These are phyloP conservation scores for Scytalidium sp. DNA, from an alignment of 2,329 filamentous ascomycete genomes.

Conservation along the genomic window DNA sequence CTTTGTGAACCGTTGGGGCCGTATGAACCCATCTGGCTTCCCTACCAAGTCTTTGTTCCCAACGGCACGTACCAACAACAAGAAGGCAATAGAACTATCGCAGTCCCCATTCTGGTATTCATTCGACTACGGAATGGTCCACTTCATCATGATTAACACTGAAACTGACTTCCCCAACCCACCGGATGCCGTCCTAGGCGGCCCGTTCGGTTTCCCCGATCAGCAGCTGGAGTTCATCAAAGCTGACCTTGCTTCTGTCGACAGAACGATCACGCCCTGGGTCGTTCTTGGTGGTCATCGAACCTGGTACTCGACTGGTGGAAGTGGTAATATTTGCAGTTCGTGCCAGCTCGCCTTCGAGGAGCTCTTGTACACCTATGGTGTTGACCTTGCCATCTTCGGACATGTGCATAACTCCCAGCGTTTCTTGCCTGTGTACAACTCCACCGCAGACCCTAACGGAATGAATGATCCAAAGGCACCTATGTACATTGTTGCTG, in stretches of 20 bases:
- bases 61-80: conserved; percentile 40
- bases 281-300: conserved; percentile 21
- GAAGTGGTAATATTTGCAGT: conserved; percentile 11
- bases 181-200: conserved; percentile 42
- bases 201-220: conserved; percentile 39
- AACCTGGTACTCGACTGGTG: conserved; percentile 20
- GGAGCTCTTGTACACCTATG: conserved; percentile 38
- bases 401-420: conserved; percentile 47
- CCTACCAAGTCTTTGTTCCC: conserved; percentile 42
- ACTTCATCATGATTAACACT: conserved; percentile 53
- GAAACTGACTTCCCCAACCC: conserved; percentile 53
- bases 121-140: conserved; percentile 57
- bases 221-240: conserved; percentile 43
- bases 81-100: conserved; percentile 40
- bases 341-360: conserved; percentile 46
- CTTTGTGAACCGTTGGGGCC: conserved; percentile 52
- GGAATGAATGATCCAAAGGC: conserved; percentile 17
- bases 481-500: conserved; percentile 28
- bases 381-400: conserved; percentile 43
- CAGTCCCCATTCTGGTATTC: conserved; percentile 58
- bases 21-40: conserved; percentile 50
- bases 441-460: conserved; percentile 13
- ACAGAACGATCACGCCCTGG: conserved; percentile 24
- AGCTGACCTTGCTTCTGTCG: conserved; percentile 22
- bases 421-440: conserved; percentile 21